A percentile compares a stretch with the other conserved stretches of the same genome.
These are phyloP conservation scores for Omphalotus olearius DNA, from an alignment of 1,284 basidiomycete genomes.

Conservation along the genomic window DNA sequence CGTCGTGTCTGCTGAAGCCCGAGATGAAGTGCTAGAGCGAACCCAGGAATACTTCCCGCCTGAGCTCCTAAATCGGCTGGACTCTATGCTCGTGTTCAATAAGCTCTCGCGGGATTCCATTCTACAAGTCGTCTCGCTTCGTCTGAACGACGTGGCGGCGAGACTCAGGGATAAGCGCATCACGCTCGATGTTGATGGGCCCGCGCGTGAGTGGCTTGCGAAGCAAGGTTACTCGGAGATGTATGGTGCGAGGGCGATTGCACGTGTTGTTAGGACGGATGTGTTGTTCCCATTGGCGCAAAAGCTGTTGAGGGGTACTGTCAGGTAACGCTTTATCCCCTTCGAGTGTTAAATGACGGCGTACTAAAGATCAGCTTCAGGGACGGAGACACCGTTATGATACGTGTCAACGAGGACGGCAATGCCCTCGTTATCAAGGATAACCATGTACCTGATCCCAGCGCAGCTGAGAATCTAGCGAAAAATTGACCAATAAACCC, in stretches of 20 bases:
- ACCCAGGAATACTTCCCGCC: constrained; percentile 84
- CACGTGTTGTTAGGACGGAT: constrained; percentile 73
- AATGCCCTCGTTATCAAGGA: constrained; percentile 48
- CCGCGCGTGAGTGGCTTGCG: constrained; percentile 72
- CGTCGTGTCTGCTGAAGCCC: constrained; percentile 60
- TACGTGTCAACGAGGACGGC: constrained; percentile 44
- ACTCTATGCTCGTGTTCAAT: constrained; percentile 88
- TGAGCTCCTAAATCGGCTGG: constrained; percentile 86
- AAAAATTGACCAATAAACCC: too few species aligned
- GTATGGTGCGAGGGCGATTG: constrained; percentile 86
- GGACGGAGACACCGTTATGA: constrained; percentile 61
- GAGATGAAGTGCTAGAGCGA: constrained; percentile 68
- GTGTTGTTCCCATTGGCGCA: constrained; percentile 78
- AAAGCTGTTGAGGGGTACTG: constrained; percentile 70
- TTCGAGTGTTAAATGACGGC: neutral
- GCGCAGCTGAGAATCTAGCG: constrained; percentile 5
- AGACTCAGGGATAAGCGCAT: constrained; percentile 68
- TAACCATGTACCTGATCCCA: constrained; percentile 50
- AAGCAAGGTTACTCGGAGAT: constrained; percentile 79
- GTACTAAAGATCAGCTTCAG: constrained; percentile 22
- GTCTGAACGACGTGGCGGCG: constrained; percentile 70
- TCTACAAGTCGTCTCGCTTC: constrained; percentile 72
- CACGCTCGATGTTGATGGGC: constrained; percentile 63
- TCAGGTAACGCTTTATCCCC: constrained; percentile 46
- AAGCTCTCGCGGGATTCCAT: constrained; percentile 76